Evolutionary conservation across 306 rosid species (phyloP).

Genomic region (Lathyrus sativus): DNA sequence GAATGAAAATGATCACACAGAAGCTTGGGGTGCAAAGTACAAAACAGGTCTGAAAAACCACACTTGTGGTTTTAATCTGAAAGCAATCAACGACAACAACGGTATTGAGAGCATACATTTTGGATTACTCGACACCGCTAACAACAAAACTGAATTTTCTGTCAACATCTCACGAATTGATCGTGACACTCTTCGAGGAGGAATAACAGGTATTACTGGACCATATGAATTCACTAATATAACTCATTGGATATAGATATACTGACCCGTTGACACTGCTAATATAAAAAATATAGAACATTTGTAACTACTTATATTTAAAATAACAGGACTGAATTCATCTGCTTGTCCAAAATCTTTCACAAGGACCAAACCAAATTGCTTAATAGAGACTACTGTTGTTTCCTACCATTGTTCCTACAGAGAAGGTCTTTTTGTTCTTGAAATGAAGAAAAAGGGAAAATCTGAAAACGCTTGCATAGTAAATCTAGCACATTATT

Average conservation of each 20-base stretch:
- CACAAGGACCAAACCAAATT: background rate
- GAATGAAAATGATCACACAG: slow-evolving; percentile 29
- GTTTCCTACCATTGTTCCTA: background rate
- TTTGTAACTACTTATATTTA: too few relatives aligned
- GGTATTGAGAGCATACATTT: slow-evolving; percentile 28
- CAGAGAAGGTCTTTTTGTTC: slow-evolving; percentile 19
- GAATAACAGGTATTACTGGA: background rate
- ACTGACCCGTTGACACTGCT: too few relatives aligned
- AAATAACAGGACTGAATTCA: too few relatives aligned
- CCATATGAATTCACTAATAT: too few relatives aligned
- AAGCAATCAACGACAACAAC: slow-evolving; percentile 5
- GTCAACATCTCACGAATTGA: background rate
- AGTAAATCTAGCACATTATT: background rate
- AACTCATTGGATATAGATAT: too few relatives aligned
- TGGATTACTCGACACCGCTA: background rate
- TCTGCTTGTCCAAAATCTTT: too few relatives aligned
- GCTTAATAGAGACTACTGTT: background rate
- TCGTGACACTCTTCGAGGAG: background rate
- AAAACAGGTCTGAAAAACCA: background rate
- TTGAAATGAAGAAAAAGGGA: background rate
- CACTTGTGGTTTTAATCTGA: slow-evolving; percentile 31
- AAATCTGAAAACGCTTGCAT: background rate
- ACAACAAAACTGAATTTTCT: background rate
- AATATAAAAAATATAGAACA: too few relatives aligned
- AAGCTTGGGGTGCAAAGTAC: slow-evolving; percentile 32